Evolutionary conservation across 2,329 filamentous ascomycete genomes (phyloP), one percentile per base, ranked within the genome.

Genomic region (Aspergillus hiratsukae): DNA sequence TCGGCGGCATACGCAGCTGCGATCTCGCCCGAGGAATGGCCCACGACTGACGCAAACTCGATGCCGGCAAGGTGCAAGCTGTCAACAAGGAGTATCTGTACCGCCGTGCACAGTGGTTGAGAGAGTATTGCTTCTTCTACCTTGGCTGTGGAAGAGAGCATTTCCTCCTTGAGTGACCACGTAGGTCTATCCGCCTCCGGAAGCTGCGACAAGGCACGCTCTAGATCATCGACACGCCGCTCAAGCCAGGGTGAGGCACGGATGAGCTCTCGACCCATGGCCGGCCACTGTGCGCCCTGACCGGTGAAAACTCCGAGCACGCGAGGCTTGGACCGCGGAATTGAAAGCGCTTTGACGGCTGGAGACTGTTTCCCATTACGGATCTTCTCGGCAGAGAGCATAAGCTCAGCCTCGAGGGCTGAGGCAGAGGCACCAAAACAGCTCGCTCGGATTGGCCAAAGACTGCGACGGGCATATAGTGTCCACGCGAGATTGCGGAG

Each of bases 11-110:
- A 82, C 0, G 76, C 79, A 0, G 78, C 78, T 1, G 62, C 77
- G 8, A 81, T 80, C 60, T 82, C 80, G 5, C 79, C 80, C 0
- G 74, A 77, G 0, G 78, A 80, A 61, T 81, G 79, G 6, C 79
- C 78, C 3, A 78, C 69, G 0, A 77, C 74, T 0, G 68, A 69
- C 3, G 49, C 9, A 6, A 75, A 69, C 0, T 50, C 41, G 11
- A 79, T 53, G 5, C 71, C 72, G 5, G 67, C 67, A 0, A 61
- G 48, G 0, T 50, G 49, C 4, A 68, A 55, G 7, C 63, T 35
- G 4, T 61, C 49, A 0, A 66, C 59, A 1, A 69, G 52, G 1
- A 53, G 50, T 21, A 70, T 62, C 37, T 69, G 66, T 1, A 70
- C 23, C 0, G 61, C 62, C 0, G 61, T 63, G 17, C 57, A 61